phyloP scores from a whole-genome alignment of 805 yeast genomes.

The Yarrowia alimentaria region DNA sequence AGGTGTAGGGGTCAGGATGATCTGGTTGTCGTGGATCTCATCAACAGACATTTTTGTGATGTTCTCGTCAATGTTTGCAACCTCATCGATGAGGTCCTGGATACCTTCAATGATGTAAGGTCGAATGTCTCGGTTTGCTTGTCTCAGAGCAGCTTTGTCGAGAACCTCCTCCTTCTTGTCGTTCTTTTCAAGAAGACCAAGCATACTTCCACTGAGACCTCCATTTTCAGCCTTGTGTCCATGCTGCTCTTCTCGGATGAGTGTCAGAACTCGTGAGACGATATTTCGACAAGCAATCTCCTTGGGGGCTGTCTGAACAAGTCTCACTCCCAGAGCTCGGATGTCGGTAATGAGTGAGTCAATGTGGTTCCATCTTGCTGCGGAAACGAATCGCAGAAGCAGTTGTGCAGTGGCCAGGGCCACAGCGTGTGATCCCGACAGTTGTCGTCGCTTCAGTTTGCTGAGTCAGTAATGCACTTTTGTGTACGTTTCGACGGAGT shows the following conservation, averaged over 20 bases:
- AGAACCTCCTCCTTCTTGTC: slow-evolving; percentile 32
- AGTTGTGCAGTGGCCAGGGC: slow-evolving; percentile 87
- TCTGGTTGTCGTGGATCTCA: slow-evolving; percentile 81
- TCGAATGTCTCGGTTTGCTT: slow-evolving; percentile 56
- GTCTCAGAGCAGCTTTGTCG: slow-evolving; percentile 28
- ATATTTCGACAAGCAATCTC: slow-evolving; percentile 89
- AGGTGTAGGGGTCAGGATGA: slow-evolving; percentile 85
- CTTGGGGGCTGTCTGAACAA: slow-evolving; percentile 77
- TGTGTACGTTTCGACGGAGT: neutral
- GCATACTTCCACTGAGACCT: slow-evolving; percentile 61
- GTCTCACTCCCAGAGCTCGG: slow-evolving; percentile 65
- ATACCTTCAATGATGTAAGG: slow-evolving; percentile 89
- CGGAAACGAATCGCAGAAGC: slow-evolving; percentile 81
- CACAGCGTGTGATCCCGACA: slow-evolving; percentile 73
- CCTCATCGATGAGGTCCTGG: slow-evolving; percentile 87
- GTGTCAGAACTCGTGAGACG: slow-evolving; percentile 80
- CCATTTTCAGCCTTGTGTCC: slow-evolving; percentile 42
- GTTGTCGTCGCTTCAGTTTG: slow-evolving; percentile 74
- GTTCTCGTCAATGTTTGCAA: slow-evolving; percentile 83
- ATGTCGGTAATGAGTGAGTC: slow-evolving; percentile 70
- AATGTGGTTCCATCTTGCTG: slow-evolving; percentile 80
- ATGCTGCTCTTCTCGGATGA: slow-evolving; percentile 82
- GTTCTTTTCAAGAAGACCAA: slow-evolving; percentile 63
- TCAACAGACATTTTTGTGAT: slow-evolving; percentile 89
- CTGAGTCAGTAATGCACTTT: slow-evolving; percentile 1